Evolutionary conservation across 1,284 basidiomycete genomes (phyloP).

Genomic region (Irpex sp.): DNA sequence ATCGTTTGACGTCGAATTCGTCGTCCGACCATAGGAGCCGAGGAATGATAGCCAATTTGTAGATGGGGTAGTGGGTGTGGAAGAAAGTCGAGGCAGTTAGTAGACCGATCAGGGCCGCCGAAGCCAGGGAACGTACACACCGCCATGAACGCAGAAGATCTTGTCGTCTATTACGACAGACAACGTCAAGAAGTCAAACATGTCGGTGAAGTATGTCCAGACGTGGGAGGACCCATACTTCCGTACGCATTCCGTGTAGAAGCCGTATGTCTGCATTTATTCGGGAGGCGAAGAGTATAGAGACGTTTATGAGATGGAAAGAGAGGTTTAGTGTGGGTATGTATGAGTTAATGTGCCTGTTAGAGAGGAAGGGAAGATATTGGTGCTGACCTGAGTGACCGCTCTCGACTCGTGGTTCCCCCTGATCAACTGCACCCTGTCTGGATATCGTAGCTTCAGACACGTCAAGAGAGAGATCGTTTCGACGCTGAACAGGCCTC

Average conservation of each 20-base stretch:
- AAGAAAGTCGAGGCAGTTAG: not conserved
- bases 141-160: constrained; percentile 99
- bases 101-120: not conserved
- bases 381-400: constrained; percentile 82
- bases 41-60: not conserved
- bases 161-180: constrained; percentile 98
- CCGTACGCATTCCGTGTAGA: constrained; percentile 97
- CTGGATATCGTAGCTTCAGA: constrained; percentile 95
- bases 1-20: not conserved
- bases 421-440: constrained; percentile 94
- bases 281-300: not conserved
- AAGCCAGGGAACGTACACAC: constrained; percentile 37
- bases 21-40: not conserved
- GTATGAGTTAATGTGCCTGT: not conserved
- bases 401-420: constrained; percentile 99
- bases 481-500: constrained; percentile 96
- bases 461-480: constrained; percentile 97
- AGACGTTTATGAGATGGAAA: not conserved
- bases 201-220: constrained; percentile 99
- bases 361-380: not conserved
- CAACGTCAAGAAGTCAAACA: constrained; percentile 99
- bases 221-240: constrained; percentile 97
- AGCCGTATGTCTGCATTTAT: constrained; percentile 79
- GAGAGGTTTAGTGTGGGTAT: not conserved
- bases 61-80: not conserved